Percentiles rank a stretch among this genome's conserved stretches.
Evolutionary conservation across 495 filamentous ascomycete species (phyloP).

Genomic region (Aspergillus ostianus): DNA sequence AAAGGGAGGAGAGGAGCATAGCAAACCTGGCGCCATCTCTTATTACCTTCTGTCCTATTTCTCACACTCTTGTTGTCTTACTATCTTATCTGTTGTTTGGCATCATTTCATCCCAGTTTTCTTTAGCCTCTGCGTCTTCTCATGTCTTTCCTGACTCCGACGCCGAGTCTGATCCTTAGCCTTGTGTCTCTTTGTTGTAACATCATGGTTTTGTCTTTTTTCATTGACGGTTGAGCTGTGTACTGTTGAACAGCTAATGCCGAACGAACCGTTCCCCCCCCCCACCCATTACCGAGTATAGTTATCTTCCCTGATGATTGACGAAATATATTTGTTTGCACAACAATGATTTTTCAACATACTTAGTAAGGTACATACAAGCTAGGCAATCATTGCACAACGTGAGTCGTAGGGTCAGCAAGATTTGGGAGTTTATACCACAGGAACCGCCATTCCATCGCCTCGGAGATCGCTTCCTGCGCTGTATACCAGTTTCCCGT

Average conservation of each 20-base stretch:
- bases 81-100: neutral
- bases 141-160: neutral
- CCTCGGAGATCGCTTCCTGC: constrained; percentile 87
- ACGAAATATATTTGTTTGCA: neutral
- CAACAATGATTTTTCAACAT: neutral
- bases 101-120: neutral
- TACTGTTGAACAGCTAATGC: neutral
- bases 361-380: neutral
- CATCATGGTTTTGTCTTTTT: neutral
- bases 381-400: neutral
- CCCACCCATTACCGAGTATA: neutral
- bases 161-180: neutral
- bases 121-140: neutral
- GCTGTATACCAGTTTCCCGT: constrained; percentile 69
- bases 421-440: constrained; percentile 17
- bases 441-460: constrained; percentile 78
- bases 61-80: neutral
- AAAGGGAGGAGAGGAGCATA: neutral
- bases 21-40: neutral
- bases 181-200: neutral
- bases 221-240: neutral
- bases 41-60: neutral
- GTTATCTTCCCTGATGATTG: neutral
- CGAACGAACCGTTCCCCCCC: neutral
- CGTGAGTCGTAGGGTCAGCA: neutral